phyloP scores from a whole-genome alignment of 345 rosid genomes.

The Erodium maritimum region DNA sequence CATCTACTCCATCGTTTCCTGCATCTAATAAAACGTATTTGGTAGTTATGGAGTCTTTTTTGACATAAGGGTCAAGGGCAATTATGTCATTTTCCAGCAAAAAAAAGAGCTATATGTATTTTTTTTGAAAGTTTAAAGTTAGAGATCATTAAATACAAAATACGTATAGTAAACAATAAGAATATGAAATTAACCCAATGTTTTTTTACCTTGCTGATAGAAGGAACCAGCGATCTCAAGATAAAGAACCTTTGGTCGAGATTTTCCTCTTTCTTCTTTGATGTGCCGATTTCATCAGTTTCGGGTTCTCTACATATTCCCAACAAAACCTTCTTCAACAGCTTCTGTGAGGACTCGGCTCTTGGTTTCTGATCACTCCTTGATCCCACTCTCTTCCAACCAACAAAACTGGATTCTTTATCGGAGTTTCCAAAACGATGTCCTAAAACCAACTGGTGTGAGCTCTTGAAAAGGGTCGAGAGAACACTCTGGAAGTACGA shows the following conservation, averaged over 20 bases:
- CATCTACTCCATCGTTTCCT: no score
- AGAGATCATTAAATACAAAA: no score
- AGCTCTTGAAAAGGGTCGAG: conserved; percentile 48
- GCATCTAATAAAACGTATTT: no score
- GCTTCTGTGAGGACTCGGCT: conserved; percentile 29
- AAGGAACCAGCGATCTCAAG: conserved; percentile 64
- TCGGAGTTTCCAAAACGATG: conserved; percentile 30
- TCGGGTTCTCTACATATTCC: conserved; percentile 46
- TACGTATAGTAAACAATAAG: no score
- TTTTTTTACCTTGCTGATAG: conserved; percentile 52
- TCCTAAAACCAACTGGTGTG: conserved; percentile 45
- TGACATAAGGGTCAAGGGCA: no score
- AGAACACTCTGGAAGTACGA: conserved; percentile 55
- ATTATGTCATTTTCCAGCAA: no score
- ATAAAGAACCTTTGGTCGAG: conserved; percentile 40
- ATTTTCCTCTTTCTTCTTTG: conserved; percentile 39
- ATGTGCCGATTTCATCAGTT: conserved; percentile 32
- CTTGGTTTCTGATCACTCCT: conserved; percentile 15
- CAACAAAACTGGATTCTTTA: conserved; percentile 44
- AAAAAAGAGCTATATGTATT: no score
- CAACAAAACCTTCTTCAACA: conserved; percentile 63
- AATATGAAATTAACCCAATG: no score
- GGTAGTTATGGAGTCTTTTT: no score
- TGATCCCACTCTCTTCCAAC: conserved; percentile 40
- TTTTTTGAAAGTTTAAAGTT: no score